Percentiles rank a stretch among this genome's conserved stretches.
Conservation (phyloP, 208 protist genomes). For the Trypanosoma mega region DNA sequence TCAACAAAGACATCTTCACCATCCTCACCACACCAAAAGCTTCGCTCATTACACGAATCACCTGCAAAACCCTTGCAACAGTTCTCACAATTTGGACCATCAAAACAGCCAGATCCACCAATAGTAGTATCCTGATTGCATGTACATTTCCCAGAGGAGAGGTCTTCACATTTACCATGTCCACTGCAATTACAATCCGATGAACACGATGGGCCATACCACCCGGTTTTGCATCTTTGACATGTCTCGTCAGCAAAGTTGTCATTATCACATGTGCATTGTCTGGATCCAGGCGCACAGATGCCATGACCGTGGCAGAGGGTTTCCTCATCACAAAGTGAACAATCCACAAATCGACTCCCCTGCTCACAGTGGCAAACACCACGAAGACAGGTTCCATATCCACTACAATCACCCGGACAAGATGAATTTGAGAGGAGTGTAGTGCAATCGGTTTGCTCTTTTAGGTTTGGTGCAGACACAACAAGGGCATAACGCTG, state of each 20-base stretch:
- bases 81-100: slow-evolving; percentile 62
- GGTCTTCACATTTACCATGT: slow-evolving; percentile 48
- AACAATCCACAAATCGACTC: slow-evolving; percentile 66
- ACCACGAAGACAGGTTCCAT: slow-evolving; percentile 47
- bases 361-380: slow-evolving; percentile 43
- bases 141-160: slow-evolving; percentile 41
- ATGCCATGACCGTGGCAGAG: slow-evolving; percentile 67
- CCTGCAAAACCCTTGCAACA: slow-evolving; percentile 69
- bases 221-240: slow-evolving; percentile 46
- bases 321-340: slow-evolving; percentile 51
- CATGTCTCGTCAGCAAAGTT: slow-evolving; percentile 58
- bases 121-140: slow-evolving; percentile 37
- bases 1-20: slow-evolving; percentile 38
- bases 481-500: slow-evolving; percentile 67
- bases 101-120: slow-evolving; percentile 51
- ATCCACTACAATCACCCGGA: slow-evolving; percentile 51
- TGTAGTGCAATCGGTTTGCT: slow-evolving; percentile 17
- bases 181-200: slow-evolving; percentile 58
- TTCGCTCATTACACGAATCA: slow-evolving; percentile 49
- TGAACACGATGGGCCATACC: slow-evolving; percentile 76
- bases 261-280: slow-evolving; percentile 54
- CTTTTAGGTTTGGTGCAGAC: slow-evolving; percentile 48
- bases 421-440: slow-evolving; percentile 14
- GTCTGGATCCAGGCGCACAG: slow-evolving; percentile 32
- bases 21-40: slow-evolving; percentile 72